Conservation (phyloP, 257 asterid species). For the Ehretia macrophylla region DNA sequence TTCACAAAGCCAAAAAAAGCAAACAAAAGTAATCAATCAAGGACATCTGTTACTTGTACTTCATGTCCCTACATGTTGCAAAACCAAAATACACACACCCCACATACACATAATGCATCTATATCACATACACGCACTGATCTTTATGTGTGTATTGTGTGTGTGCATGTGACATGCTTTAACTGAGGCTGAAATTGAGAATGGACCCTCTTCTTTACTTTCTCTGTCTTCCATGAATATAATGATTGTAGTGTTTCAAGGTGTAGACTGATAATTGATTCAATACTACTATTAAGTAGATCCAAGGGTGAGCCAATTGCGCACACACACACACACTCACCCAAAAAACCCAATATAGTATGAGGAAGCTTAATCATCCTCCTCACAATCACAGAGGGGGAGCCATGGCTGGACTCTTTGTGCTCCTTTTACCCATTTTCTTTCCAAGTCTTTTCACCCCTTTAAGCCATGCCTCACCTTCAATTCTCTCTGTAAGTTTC, state of each 20-base stretch:
- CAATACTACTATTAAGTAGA: slow-evolving; percentile 21
- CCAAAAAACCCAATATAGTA: neutral
- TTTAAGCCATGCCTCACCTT: slow-evolving; percentile 64
- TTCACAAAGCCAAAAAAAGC: too few species aligned
- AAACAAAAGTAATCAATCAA: too few species aligned
- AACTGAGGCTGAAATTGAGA: slow-evolving; percentile 48
- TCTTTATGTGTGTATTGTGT: neutral
- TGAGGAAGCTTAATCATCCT: neutral
- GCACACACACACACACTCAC: neutral
- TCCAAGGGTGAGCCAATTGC: slow-evolving; percentile 5
- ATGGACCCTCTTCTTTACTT: slow-evolving; percentile 39
- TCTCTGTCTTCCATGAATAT: slow-evolving; percentile 21
- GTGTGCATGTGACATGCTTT: slow-evolving; percentile 63
- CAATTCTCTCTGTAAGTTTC: slow-evolving; percentile 54
- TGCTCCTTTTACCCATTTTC: slow-evolving; percentile 61
- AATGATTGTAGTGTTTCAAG: slow-evolving; percentile 4
- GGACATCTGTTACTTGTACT: too few species aligned
- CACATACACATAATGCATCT: neutral
- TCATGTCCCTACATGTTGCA: too few species aligned
- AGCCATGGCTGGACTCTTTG: slow-evolving; percentile 68
- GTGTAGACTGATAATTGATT: neutral
- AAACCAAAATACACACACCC: too few species aligned
- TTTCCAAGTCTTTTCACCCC: slow-evolving; percentile 53
- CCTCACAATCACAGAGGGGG: slow-evolving; percentile 50
- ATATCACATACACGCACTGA: neutral